A percentile compares a stretch with the other conserved stretches of the same genome.
Conservation (phyloP, 805 yeast genomes). For the Priceomyces haplophilus region DNA sequence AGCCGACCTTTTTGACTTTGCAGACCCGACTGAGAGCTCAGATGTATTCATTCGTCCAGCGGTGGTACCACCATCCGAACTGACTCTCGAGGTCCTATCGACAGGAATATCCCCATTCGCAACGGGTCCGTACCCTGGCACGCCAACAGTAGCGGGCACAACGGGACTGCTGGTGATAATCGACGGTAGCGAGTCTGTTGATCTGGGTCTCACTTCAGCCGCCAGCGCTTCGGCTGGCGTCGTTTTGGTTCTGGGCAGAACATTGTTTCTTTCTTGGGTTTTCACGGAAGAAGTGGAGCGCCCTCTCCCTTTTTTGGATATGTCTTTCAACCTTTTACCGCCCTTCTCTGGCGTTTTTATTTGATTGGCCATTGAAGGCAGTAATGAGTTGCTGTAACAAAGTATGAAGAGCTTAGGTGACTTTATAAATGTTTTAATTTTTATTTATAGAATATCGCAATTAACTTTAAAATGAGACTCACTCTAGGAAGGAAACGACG, state of each 20-base stretch:
- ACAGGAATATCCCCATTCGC: neutral
- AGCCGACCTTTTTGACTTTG: slow-evolving; percentile 7
- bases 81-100: neutral
- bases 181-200: too few species aligned
- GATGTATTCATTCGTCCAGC: neutral
- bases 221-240: too few species aligned
- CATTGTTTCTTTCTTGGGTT: neutral
- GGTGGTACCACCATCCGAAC: neutral
- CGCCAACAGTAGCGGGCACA: too few species aligned
- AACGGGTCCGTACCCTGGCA: too few species aligned
- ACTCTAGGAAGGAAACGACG: too few species aligned
- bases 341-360: neutral
- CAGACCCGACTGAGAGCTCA: neutral
- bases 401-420: too few species aligned
- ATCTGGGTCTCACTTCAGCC: too few species aligned
- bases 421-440: too few species aligned
- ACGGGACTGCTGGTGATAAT: too few species aligned
- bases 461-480: too few species aligned
- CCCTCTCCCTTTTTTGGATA: neutral
- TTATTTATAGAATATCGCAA: too few species aligned
- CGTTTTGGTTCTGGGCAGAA: neutral
- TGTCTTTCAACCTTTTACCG: neutral
- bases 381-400: too few species aligned
- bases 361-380: neutral
- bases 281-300: neutral